Conservation (phyloP, 257 asterid species). For the Solanum bulbocastanum region DNA sequence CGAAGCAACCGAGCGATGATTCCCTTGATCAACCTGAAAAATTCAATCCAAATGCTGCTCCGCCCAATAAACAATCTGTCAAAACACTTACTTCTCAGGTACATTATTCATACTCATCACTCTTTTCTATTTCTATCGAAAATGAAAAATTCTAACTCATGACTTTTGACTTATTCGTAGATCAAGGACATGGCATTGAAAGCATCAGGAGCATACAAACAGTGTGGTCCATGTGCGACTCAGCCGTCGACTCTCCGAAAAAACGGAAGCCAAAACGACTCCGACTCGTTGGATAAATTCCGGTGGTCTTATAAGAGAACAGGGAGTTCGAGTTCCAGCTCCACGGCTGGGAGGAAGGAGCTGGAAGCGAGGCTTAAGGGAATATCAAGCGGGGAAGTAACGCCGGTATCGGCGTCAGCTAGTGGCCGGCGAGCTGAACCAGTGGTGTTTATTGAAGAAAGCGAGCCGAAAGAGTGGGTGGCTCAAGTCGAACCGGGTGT, state of each 20-base stretch:
- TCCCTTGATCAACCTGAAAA: constrained; percentile 30
- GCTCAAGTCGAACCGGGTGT: constrained; percentile 99
- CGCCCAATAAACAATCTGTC: constrained; percentile 42
- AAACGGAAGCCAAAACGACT: constrained; percentile 26
- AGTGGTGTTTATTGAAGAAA: constrained; percentile 82
- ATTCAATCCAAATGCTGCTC: constrained; percentile 20
- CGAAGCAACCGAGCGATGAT: constrained; percentile 55
- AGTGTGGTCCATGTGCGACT: constrained; percentile 66
- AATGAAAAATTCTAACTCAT: neutral
- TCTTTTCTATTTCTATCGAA: neutral
- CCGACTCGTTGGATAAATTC: constrained; percentile 53
- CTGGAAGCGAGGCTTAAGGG: constrained; percentile 85
- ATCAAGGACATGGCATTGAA: constrained; percentile 93
- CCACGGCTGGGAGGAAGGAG: constrained; percentile 76
- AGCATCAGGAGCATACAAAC: constrained; percentile 90
- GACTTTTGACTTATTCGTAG: constrained; percentile 8
- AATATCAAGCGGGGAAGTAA: constrained; percentile 82
- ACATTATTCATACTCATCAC: neutral
- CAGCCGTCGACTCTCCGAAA: constrained; percentile 27
- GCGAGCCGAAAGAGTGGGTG: constrained; percentile 96
- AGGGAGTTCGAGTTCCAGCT: constrained; percentile 64
- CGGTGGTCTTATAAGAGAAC: constrained; percentile 81
- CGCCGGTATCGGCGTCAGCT: constrained; percentile 67
- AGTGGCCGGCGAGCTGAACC: constrained; percentile 90
- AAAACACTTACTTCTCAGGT: constrained; percentile 78